Evolutionary conservation across 805 yeast genomes (phyloP).

Genomic region (Candida dendrica): DNA sequence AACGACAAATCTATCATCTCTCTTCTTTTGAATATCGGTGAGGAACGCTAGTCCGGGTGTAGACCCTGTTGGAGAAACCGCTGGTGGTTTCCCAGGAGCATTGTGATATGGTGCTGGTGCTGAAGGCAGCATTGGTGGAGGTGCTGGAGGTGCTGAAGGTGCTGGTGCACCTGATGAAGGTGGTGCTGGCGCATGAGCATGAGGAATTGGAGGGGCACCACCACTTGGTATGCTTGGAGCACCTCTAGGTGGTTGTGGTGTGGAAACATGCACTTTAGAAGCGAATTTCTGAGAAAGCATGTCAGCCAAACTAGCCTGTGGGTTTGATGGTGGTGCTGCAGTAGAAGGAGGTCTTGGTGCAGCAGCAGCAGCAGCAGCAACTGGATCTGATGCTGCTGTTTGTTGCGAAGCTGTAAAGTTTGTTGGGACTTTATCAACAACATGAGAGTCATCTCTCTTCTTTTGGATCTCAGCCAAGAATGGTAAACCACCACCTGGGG

Average conservation of each 20-base stretch:
- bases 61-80: conserved; percentile 4
- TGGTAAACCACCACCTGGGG: conserved; percentile 38
- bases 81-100: background rate
- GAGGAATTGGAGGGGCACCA: conserved; percentile 1
- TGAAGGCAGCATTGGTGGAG: conserved; percentile 3
- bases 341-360: conserved; percentile 21
- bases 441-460: conserved; percentile 43
- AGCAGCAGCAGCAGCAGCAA: conserved; percentile 12
- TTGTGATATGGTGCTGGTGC: conserved; percentile 5
- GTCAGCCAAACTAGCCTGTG: conserved; percentile 4
- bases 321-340: conserved; percentile 18
- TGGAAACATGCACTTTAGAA: conserved; percentile 11
- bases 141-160: conserved; percentile 4
- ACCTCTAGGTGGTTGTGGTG: conserved; percentile 6
- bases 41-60: conserved; percentile 29
- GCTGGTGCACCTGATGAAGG: conserved; percentile 5
- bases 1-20: conserved; percentile 34
- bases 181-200: conserved; percentile 14
- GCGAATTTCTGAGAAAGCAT: background rate
- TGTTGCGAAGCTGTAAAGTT: conserved; percentile 17
- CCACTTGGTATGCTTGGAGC: background rate
- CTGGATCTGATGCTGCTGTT: conserved; percentile 8
- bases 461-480: conserved; percentile 52
- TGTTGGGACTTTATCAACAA: conserved; percentile 33
- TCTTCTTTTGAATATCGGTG: conserved; percentile 36